phyloP scores from a whole-genome alignment of 495 filamentous ascomycete species.

The Monascus purpureus region DNA sequence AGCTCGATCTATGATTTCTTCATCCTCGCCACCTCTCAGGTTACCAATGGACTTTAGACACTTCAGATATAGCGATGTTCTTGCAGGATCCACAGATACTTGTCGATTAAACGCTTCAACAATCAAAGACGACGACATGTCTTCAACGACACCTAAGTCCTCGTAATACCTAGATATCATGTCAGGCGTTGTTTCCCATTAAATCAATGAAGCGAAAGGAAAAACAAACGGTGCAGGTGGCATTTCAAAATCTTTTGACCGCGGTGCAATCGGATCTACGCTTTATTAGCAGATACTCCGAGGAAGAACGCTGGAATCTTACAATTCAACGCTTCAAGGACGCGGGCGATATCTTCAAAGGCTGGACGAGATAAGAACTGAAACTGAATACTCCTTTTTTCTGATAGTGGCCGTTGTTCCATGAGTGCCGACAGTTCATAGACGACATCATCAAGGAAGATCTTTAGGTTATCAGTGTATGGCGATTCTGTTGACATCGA shows the following conservation, averaged over 20 bases:
- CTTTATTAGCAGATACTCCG: too few species aligned
- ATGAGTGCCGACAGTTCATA: conserved; percentile 38
- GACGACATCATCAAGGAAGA: conserved; percentile 40
- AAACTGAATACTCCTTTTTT: conserved; percentile 26
- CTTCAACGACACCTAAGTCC: conserved; percentile 29
- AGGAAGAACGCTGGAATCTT: conserved; percentile 5
- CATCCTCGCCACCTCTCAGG: conserved; percentile 22
- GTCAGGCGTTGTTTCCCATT: conserved; percentile 4
- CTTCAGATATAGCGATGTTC: conserved; percentile 18
- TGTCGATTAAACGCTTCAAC: conserved; percentile 28
- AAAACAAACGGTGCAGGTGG: conserved; percentile 20
- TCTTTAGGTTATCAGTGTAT: conserved; percentile 28
- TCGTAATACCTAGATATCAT: conserved; percentile 21
- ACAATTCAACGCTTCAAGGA: conserved; percentile 38
- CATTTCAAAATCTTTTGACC: conserved; percentile 21
- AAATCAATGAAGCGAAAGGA: not conserved
- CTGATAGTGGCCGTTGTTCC: conserved; percentile 25
- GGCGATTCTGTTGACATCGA: conserved; percentile 20
- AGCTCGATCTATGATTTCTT: conserved; percentile 19
- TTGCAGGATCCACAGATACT: conserved; percentile 18
- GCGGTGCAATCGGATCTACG: conserved; percentile 19
- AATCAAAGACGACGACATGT: conserved; percentile 23
- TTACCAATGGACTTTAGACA: conserved; percentile 22
- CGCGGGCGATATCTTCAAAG: conserved; percentile 22
- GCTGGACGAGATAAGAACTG: conserved; percentile 17